Evolutionary conservation across 164 flowering plant genomes (phyloP).

Genomic region (Protea cynaroides): DNA sequence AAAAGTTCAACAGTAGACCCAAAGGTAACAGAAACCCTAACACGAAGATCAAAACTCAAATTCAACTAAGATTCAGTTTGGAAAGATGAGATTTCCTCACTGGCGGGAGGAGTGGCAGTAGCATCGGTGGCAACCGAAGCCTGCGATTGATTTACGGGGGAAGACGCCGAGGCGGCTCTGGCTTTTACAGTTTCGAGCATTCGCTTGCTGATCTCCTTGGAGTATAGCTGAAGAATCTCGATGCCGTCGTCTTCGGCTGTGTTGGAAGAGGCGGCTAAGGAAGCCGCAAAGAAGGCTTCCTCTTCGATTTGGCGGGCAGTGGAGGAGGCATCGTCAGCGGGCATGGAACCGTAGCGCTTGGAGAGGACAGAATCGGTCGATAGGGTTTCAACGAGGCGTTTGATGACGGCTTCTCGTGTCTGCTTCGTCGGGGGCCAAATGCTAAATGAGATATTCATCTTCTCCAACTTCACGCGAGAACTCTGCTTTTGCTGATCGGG

Average conservation of each 20-base stretch:
- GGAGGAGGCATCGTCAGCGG: slow-evolving; percentile 56
- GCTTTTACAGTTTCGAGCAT: slow-evolving; percentile 76
- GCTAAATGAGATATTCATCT: slow-evolving; percentile 40
- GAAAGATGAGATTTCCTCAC: slow-evolving; percentile 30
- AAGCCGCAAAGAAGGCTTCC: slow-evolving; percentile 61
- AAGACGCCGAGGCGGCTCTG: slow-evolving; percentile 21
- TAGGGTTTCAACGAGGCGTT: slow-evolving; percentile 73
- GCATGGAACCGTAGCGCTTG: slow-evolving; percentile 71
- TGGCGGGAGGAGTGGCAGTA: slow-evolving; percentile 7
- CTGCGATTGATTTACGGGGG: slow-evolving; percentile 10
- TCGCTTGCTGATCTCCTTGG: slow-evolving; percentile 84
- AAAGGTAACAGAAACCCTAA: slow-evolving; percentile 12
- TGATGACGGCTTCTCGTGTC: slow-evolving; percentile 76
- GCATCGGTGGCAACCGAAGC: neutral
- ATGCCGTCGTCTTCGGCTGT: slow-evolving; percentile 51
- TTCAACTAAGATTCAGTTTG: slow-evolving; percentile 25
- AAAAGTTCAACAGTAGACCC: neutral
- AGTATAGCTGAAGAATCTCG: slow-evolving; percentile 80
- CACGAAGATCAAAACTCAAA: slow-evolving; percentile 8
- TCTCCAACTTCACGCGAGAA: slow-evolving; percentile 12
- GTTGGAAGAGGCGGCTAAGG: neutral
- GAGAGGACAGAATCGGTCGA: slow-evolving; percentile 68
- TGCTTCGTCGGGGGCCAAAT: slow-evolving; percentile 91
- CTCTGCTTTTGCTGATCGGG: neutral
- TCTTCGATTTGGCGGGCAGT: slow-evolving; percentile 63